phyloP scores from a whole-genome alignment of 2,329 filamentous ascomycete species.

The Scedosporium minutisporum region DNA sequence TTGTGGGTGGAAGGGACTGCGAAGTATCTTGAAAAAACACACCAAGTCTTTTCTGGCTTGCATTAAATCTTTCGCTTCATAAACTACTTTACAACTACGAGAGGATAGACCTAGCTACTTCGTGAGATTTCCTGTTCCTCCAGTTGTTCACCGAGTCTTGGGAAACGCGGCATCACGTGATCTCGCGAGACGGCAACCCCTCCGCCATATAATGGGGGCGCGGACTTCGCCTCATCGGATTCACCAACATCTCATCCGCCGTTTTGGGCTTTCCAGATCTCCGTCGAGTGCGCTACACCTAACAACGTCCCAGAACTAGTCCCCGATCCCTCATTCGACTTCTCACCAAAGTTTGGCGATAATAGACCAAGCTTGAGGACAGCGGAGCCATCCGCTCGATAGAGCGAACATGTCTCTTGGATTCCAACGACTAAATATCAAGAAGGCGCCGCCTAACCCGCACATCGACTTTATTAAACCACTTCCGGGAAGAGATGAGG shows the following conservation, averaged over 20 bases:
- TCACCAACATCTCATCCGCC: not conserved
- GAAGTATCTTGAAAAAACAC: no score
- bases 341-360: not conserved
- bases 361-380: not conserved
- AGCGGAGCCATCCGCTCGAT: not conserved
- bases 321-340: not conserved
- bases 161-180: slow-evolving; percentile 3
- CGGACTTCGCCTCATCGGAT: not conserved
- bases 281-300: no score
- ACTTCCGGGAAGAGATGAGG: slow-evolving; percentile 53
- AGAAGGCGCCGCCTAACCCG: slow-evolving; percentile 62
- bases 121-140: not conserved
- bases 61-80: no score
- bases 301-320: not conserved
- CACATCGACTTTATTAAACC: slow-evolving; percentile 81
- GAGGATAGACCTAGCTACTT: no score
- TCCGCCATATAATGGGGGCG: not conserved
- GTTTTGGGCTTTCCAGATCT: not conserved
- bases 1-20: no score
- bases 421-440: slow-evolving; percentile 70
- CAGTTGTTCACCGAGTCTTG: not conserved
- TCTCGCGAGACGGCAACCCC: not conserved
- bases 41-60: no score
- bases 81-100: not conserved
- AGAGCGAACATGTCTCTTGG: slow-evolving; percentile 59